phyloP scores from a whole-genome alignment of 148 eudicot genomes.

The Spergularia marina region DNA sequence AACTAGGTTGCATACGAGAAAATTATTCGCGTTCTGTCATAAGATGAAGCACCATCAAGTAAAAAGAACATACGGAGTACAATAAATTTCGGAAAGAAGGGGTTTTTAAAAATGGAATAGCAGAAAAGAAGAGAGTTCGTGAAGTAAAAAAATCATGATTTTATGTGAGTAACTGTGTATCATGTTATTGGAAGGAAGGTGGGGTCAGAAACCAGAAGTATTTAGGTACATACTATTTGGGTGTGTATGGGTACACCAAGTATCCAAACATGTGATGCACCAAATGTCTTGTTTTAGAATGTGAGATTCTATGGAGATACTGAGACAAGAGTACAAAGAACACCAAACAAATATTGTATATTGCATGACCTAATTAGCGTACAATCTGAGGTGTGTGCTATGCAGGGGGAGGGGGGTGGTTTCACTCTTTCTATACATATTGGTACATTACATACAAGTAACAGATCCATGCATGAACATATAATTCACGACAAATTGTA shows the following conservation, averaged over 20 bases:
- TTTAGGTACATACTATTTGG: conserved; percentile 20
- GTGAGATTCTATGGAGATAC: conserved; percentile 27
- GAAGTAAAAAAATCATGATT: too few relatives aligned
- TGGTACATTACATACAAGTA: background rate
- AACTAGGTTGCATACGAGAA: too few relatives aligned
- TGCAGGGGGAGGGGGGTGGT: background rate
- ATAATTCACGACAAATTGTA: too few relatives aligned
- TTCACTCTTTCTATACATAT: background rate
- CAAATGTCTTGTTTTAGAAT: conserved; percentile 21
- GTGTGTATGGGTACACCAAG: conserved; percentile 25
- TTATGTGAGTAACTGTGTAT: background rate
- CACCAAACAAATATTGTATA: conserved; percentile 16
- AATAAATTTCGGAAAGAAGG: too few relatives aligned
- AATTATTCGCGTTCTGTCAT: too few relatives aligned
- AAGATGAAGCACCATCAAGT: too few relatives aligned
- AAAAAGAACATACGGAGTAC: too few relatives aligned
- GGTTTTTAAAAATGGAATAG: too few relatives aligned
- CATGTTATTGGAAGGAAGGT: background rate
- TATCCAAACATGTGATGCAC: conserved; percentile 29
- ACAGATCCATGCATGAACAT: too few relatives aligned
- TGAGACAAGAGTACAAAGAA: conserved; percentile 11
- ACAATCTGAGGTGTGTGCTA: conserved; percentile 12
- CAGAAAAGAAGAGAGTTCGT: too few relatives aligned
- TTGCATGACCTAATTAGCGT: conserved; percentile 31
- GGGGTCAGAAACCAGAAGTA: conserved; percentile 15